A percentile compares a stretch with the other conserved stretches of the same genome.
Conservation (phyloP, 208 protist species). For the Wallacemonas sp. region DNA sequence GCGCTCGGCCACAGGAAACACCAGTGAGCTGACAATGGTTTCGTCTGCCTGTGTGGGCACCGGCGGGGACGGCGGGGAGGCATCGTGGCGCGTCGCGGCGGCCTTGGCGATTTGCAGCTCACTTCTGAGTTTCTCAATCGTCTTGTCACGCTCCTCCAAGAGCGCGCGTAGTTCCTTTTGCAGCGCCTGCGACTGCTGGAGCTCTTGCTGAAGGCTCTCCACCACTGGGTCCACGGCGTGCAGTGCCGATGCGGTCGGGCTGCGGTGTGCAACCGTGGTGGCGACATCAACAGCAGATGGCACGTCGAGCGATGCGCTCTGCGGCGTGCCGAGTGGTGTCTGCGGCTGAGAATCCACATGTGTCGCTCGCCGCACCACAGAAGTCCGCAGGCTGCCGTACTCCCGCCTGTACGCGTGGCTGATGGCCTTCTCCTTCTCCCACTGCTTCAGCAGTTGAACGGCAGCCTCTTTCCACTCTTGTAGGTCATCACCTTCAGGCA, state of each 20-base stretch:
- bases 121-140: neutral
- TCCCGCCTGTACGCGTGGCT: slow-evolving; percentile 6
- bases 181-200: neutral
- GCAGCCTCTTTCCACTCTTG: neutral
- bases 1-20: neutral
- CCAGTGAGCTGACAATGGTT: neutral
- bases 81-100: neutral
- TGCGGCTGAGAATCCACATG: neutral
- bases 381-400: neutral
- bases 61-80: neutral
- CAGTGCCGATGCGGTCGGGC: neutral
- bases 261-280: neutral
- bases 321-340: neutral
- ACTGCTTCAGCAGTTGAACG: slow-evolving; percentile 8
- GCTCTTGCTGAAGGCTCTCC: neutral
- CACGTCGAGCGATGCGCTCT: neutral
- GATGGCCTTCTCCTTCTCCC: slow-evolving; percentile 5
- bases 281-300: neutral
- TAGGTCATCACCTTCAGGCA: slow-evolving; percentile 11
- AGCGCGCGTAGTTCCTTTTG: slow-evolving; percentile 1
- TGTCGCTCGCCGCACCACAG: neutral
- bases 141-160: neutral
- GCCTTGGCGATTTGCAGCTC: neutral
- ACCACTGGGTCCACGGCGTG: neutral
- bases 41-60: neutral